Base-by-base conservation (phyloP, 108 stramenopile species). In the Cyclotella choctawhatcheeana region DNA sequence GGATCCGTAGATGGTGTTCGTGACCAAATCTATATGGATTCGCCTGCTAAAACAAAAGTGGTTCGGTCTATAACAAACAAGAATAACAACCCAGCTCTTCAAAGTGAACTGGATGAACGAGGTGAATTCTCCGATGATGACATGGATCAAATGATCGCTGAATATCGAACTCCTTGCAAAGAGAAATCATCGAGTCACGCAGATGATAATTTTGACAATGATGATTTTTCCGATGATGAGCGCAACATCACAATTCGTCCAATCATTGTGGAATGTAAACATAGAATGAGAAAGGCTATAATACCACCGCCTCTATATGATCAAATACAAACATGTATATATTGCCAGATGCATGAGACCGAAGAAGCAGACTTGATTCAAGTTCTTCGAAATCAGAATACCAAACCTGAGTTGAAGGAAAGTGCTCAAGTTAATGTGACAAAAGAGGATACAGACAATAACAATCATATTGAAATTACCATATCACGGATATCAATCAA, bases 191-290 rank as follows among this genome's bases (percentile, higher is more conserved):
- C n/a, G n/a, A n/a, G n/a, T n/a, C n/a, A n/a, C n/a, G n/a, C 37
- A 13, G 20, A 30, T 56, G 29, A 12, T 7, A n/a, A 56, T 0
- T 31, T 14, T 31, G 37, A 40, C 27, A 56, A 30, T 56, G 29
- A 29, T 7, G 30, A 56, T 1, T 56, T 31, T 14, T 56, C 55
- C 2, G 66, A 64, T 34, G 71, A 73, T 21, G 75, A 87, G 24
- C 79, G 77, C 20, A 64, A 79, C 18, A 89, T 85, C 82, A 58
- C 50, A 7, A 34, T 91, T 7, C 77, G 82, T 32, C 71, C 73
- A 20, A 81, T 89, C 27, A 73, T 94, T 34, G 89, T 94, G 10
- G 93, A 94, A 79, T 88, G 87, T 76, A 94, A 94, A 64, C 93
- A 94, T 73, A 82, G 93, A 43, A 91, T 94, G 90, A 64, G 67